A percentile compares a stretch with the other conserved stretches of the same genome.
Conservation (phyloP, 768 basidiomycete species). For the Boletus bicolor region DNA sequence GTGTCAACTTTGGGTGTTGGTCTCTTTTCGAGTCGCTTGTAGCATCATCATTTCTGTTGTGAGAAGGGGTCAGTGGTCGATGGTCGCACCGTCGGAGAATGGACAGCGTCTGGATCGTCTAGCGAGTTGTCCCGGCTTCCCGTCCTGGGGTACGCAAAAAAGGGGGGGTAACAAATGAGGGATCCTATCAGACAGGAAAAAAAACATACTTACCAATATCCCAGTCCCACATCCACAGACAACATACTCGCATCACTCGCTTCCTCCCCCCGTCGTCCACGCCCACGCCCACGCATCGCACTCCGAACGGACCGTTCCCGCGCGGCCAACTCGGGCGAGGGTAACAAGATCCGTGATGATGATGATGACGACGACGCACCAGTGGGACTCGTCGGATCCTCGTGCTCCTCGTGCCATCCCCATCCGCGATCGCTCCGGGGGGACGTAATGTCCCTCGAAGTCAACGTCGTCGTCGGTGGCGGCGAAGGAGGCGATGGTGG, state of each 20-base stretch:
- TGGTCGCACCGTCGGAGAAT: background rate
- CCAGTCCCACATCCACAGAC: background rate
- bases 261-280: no score
- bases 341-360: slow-evolving; percentile 6
- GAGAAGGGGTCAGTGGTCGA: background rate
- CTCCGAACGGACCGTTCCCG: slow-evolving; percentile 35
- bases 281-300: background rate
- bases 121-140: background rate
- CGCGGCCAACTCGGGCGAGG: slow-evolving; percentile 20
- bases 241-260: background rate
- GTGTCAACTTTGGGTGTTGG: slow-evolving; percentile 13
- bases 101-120: background rate
- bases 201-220: background rate
- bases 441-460: slow-evolving; percentile 56
- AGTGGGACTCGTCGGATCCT: background rate
- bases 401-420: background rate
- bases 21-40: slow-evolving; percentile 45
- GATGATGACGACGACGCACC: background rate
- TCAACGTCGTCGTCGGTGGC: slow-evolving; percentile 23
- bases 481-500: slow-evolving; percentile 27
- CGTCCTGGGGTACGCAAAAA: background rate
- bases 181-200: background rate
- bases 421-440: slow-evolving; percentile 16
- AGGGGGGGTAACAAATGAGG: background rate
- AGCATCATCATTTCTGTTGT: slow-evolving; percentile 38